Base-by-base conservation (phyloP, 2,329 filamentous ascomycete genomes). In the Trichophyton schoenleinii region DNA sequence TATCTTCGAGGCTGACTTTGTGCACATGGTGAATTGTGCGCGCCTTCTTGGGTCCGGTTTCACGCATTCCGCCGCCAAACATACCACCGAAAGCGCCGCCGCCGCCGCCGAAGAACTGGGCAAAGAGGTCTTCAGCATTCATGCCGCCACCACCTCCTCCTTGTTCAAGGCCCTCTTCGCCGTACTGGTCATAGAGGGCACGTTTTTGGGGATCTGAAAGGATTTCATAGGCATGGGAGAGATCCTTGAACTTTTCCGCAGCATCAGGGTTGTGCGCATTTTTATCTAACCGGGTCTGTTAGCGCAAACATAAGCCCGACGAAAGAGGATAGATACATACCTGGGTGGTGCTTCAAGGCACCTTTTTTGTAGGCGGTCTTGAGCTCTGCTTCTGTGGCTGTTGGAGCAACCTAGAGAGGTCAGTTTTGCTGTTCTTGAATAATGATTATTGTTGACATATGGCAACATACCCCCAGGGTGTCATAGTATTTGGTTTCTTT, bases 231-330 rank as follows among this genome's bases (percentile, higher is more conserved):
- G 94, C 94, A 72, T 92, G 87, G 66, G 91, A 95, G 64, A 96
- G 83, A 70, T 96, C 91, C 81, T 99, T 97, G 86, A 99, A 99
- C 78, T 96, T 99, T 64, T 96, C 91, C 69, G 92, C 91, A 59
- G 94, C 91, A 28, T 86, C 88, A 46, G 91, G 91, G 80, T 95
- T 95, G 80, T 94, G 85, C 66, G 87, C 85, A 77, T 99, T 99
- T 83, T 99, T 99, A 78, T 99, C 92, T 95, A 68, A 42, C 61
- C 15, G 31, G 18, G 60, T 41, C 63, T 41, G 38, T n/a, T 55
- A 36, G 58, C 15, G 44, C 41, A 57, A 58, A 31, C 44, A 44
- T 57, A 44, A 34, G 64, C 28, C 42, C 31, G 31, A 11, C 15
- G 1, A 11, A 18, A 46, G 25, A 13, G 13, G 15, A 36, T 5